Evolutionary conservation across 805 yeast species (phyloP), one percentile per base, ranked within the genome.

Genomic region (Zygosaccharomyces gambellarensis): DNA sequence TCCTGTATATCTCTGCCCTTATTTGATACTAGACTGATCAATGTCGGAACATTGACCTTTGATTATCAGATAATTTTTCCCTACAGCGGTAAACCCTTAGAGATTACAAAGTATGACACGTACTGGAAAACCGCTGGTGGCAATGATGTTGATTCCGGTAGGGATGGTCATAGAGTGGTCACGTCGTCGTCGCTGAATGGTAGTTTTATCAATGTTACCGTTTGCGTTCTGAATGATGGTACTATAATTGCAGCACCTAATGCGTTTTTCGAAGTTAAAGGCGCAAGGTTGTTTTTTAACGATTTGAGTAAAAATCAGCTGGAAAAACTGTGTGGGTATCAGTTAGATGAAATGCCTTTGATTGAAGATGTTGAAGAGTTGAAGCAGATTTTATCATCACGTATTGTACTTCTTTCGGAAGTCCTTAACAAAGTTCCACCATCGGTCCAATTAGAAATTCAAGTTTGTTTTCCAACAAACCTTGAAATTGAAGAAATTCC

Each of bases 81-180:
- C n/a, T 94, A 85, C 63, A 75, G 83, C 5, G 97, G 97, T 5
- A 69, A 66, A 36, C 85, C 95, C 4, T 71, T 92, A 50, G 97
- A 90, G 66, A 85, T 95, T 39, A 83, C 95, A 9, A 88, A 89
- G 70, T 90, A 87, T 64, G 97, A 90, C 62, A 92, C 98, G 0
- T 92, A 92, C 69, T 92, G 99, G 99, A 94, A 90, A 68, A 84
- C 96, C 0, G 87, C 97, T 0, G 78, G 84, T 40, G 80, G 79
- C 36, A 67, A 72, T 39, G 71, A 63, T 43, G 55, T 51, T 3
- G 54, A 48, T 19, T 40, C 45, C n/a, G 56, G 53, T 46, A 50
- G 47, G 19, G 55, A 54, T 12, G 56, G 59, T n/a, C 53, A 52
- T 23, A 57, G 55, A 11, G 81, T 88, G 62, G 95, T 92, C 12